Base-by-base conservation (phyloP, 495 filamentous ascomycete species). In the Hyaloscypha variabilis region DNA sequence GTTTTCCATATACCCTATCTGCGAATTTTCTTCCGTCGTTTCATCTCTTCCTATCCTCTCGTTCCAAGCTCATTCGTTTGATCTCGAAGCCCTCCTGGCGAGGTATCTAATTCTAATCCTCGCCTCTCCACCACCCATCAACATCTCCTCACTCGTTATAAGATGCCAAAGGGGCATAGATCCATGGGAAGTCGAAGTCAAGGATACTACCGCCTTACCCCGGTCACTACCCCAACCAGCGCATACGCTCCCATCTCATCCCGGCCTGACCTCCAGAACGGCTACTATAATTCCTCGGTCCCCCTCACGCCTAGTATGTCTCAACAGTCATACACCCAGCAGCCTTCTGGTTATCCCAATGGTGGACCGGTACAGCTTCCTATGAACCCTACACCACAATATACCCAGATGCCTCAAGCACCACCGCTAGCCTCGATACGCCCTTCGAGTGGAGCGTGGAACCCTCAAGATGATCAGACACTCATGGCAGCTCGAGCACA, bases 401-500 rank as follows among this genome's bases (percentile, higher is more conserved):
- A 69, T 46, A 24, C 56, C 34, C 64, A 42, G 3, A 23, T 67
- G 30, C 21, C 28, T 30, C 70, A 13, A 24, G 39, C 39, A 46
- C 10, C 39, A 46, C 65, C 25, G n/a, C 31, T 66, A 67, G 71
- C 73, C 14, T 78, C 79, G 56, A 75, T 83, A 69, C 80, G 82
- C 21, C 78, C 83, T 25, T 82, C 82, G 24, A 80, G 81, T 2
- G 81, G 82, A 34, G 82, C 85, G 11, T 93, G 90, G 90, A 82
- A 83, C 26, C 75, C 81, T 17, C 77, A 83, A 34, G 88, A 90
- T 60, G 90, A 93, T 69, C 79, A 85, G 64, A 80, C 81, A 21
- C 77, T 93, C 31, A 80, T 90, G 69, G 67, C 69, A 29, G 86
- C 88, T 28, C 82, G 90, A 39, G 82, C 86, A 8, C 79, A 82